A percentile compares a stretch with the other conserved stretches of the same genome.
Conservation (phyloP, 2,329 filamentous ascomycete species). For the Sclerotinia glacialis region DNA sequence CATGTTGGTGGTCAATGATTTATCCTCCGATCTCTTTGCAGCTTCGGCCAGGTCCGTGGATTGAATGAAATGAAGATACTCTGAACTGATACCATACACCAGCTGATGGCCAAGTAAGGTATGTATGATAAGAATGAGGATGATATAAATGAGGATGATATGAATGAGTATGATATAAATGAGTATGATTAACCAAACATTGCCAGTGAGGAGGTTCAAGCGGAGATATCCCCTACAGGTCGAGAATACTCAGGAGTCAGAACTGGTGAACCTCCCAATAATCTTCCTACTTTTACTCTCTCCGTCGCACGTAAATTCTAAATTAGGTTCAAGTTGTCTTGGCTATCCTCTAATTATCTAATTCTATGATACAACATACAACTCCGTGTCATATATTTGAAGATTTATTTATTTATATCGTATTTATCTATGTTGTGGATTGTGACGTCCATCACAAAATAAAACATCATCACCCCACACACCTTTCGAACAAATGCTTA, state of each 20-base stretch:
- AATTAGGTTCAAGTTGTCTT: neutral
- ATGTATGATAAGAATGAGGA: too few relatives aligned
- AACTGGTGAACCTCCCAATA: neutral
- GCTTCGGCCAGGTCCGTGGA: slow-evolving; percentile 6
- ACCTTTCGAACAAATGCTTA: neutral
- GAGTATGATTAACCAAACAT: neutral
- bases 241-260: neutral
- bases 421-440: neutral
- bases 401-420: neutral
- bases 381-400: neutral
- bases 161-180: too few relatives aligned
- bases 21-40: neutral
- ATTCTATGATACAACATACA: neutral
- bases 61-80: neutral
- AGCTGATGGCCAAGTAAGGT: neutral
- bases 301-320: too few relatives aligned
- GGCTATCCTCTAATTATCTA: neutral
- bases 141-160: too few relatives aligned
- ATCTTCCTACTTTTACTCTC: neutral
- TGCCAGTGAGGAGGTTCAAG: neutral
- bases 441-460: neutral
- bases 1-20: slow-evolving; percentile 4
- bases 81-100: neutral
- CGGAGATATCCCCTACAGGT: neutral
- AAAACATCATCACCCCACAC: slow-evolving; percentile 4